A percentile compares a stretch with the other conserved stretches of the same genome.
These are phyloP conservation scores for Cynanchum wilfordii DNA, from an alignment of 257 asterid species.

Conservation along the genomic window DNA sequence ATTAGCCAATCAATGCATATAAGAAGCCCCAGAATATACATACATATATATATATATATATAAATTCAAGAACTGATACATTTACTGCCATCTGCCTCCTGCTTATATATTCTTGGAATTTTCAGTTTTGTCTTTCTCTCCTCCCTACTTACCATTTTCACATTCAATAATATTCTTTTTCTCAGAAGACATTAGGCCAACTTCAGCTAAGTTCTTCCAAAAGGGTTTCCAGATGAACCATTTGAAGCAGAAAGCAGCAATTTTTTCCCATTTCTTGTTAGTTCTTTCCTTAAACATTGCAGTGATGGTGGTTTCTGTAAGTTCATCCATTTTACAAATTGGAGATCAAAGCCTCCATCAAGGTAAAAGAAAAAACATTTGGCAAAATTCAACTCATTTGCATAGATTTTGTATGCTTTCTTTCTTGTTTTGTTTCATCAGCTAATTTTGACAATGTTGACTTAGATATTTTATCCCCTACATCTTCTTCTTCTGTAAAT, in stretches of 20 bases:
- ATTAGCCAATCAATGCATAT: not conserved
- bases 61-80: not conserved
- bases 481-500: conserved; percentile 18
- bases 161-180: not conserved
- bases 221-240: conserved; percentile 22
- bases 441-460: not conserved
- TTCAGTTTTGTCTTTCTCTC: not conserved
- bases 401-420: not conserved
- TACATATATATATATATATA: too few species aligned
- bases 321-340: conserved; percentile 27
- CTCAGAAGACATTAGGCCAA: not conserved
- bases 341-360: conserved; percentile 29
- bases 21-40: not conserved
- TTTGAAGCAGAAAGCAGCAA: not conserved
- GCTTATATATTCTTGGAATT: not conserved
- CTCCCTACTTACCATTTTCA: not conserved
- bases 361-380: conserved; percentile 31
- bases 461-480: not conserved
- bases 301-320: conserved; percentile 4
- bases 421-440: not conserved
- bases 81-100: conserved; percentile 17
- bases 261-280: conserved; percentile 2
- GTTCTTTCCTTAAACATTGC: conserved; percentile 17
- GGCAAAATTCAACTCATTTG: not conserved
- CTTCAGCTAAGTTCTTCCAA: not conserved